Evolutionary conservation across 331 rosid genomes (phyloP).

Genomic region (Saraca asoca): DNA sequence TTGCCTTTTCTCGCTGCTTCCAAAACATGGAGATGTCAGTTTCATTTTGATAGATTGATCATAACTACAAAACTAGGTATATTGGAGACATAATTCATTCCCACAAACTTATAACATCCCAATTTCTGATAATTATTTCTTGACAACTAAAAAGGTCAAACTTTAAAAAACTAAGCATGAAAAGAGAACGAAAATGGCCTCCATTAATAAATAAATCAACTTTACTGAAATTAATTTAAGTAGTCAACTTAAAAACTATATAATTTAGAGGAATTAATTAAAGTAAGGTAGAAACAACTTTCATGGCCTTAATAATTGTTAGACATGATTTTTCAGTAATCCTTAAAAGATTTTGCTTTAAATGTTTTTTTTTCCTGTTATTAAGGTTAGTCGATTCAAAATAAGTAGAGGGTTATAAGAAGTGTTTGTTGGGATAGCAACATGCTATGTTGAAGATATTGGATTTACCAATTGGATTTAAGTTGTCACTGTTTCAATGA

Average conservation of each 20-base stretch:
- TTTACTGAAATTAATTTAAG: neutral
- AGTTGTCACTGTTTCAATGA: constrained; percentile 46
- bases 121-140: constrained; percentile 26
- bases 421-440: constrained; percentile 26
- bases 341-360: constrained; percentile 16
- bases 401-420: neutral
- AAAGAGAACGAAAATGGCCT: constrained; percentile 28
- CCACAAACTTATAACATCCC: constrained; percentile 1
- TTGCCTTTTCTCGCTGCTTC: constrained; percentile 24
- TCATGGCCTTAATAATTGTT: constrained; percentile 19
- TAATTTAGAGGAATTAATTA: constrained; percentile 4
- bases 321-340: constrained; percentile 7
- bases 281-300: neutral
- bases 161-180: constrained; percentile 31
- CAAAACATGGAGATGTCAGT: constrained; percentile 38
- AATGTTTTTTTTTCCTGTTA: constrained; percentile 27
- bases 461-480: constrained; percentile 16
- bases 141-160: neutral
- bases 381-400: constrained; percentile 17
- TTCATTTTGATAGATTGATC: constrained; percentile 44
- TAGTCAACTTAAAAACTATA: constrained; percentile 31
- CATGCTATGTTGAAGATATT: constrained; percentile 14
- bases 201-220: neutral
- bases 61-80: constrained; percentile 24
- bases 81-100: constrained; percentile 15